These are phyloP conservation scores for Gossypium bickii DNA, from an alignment of 345 rosid species.

Conservation along the genomic window DNA sequence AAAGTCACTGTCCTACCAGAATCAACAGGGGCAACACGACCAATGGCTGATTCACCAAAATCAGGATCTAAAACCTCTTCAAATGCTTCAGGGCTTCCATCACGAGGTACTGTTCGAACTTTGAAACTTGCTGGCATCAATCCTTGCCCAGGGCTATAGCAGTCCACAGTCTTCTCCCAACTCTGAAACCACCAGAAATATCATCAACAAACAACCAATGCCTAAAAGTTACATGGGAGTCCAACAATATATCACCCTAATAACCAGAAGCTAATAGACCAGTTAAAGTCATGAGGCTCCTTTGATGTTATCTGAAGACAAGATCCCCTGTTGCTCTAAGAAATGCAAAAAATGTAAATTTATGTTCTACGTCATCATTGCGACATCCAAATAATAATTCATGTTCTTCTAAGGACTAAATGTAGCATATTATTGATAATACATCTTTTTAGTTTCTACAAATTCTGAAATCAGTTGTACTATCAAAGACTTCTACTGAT, in stretches of 20 bases:
- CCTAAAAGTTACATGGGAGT: not conserved
- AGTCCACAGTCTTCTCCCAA: constrained; percentile 99
- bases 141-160: constrained; percentile 95
- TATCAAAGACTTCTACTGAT: not conserved
- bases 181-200: constrained; percentile 48
- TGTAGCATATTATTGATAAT: not conserved
- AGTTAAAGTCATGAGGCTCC: not conserved
- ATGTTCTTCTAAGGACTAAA: not conserved
- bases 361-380: not conserved
- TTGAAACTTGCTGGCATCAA: constrained; percentile 97
- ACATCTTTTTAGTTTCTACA: not conserved
- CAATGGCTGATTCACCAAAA: constrained; percentile 95
- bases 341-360: not conserved
- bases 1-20: constrained; percentile 48
- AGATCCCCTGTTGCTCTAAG: not conserved
- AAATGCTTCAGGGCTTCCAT: constrained; percentile 51
- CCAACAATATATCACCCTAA: not conserved
- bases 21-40: constrained; percentile 97
- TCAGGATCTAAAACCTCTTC: constrained; percentile 92
- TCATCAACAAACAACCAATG: not conserved
- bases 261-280: not conserved
- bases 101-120: constrained; percentile 63
- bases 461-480: not conserved
- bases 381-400: not conserved
- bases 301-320: not conserved